A percentile compares a stretch with the other conserved stretches of the same genome.
phyloP scores from a whole-genome alignment of 2,329 filamentous ascomycete genomes.

The Colletotrichum tamarilloi region DNA sequence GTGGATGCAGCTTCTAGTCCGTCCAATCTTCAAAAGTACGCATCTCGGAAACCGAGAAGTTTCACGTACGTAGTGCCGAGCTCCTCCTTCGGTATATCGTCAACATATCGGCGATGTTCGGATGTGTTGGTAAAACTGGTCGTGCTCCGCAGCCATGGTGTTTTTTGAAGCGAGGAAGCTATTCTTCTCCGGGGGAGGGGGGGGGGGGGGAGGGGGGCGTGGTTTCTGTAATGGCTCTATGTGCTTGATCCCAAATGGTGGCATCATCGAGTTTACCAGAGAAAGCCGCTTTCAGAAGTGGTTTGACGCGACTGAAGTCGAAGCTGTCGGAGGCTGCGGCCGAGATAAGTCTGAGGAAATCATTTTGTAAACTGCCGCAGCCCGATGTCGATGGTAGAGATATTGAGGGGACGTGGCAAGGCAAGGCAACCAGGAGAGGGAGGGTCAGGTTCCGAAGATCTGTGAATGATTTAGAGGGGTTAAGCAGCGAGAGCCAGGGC shows the following conservation, averaged over 20 bases:
- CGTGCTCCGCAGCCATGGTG: slow-evolving; percentile 45
- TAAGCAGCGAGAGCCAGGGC: background rate
- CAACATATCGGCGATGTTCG: slow-evolving; percentile 45
- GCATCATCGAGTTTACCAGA: slow-evolving; percentile 41
- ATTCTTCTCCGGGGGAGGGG: too few relatives aligned
- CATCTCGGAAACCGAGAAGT: slow-evolving; percentile 46
- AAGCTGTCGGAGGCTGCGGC: slow-evolving; percentile 31
- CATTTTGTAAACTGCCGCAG: background rate
- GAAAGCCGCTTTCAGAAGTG: slow-evolving; percentile 45
- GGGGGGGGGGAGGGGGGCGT: too few relatives aligned
- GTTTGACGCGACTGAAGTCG: slow-evolving; percentile 43
- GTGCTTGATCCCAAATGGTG: slow-evolving; percentile 50
- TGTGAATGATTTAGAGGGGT: background rate
- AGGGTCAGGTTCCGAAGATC: slow-evolving; percentile 5
- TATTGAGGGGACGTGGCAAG: background rate
- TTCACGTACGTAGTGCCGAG: slow-evolving; percentile 48
- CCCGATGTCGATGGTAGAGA: background rate
- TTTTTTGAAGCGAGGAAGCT: slow-evolving; percentile 44
- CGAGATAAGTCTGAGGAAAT: slow-evolving; percentile 3
- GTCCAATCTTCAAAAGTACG: slow-evolving; percentile 46
- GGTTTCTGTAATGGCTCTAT: slow-evolving; percentile 48
- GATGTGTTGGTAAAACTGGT: slow-evolving; percentile 49
- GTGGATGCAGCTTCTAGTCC: slow-evolving; percentile 45
- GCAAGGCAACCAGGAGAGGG: slow-evolving; percentile 6
- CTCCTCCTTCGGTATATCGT: slow-evolving; percentile 48